Base-by-base conservation (phyloP, 768 basidiomycete species). In the Amanita molliuscula region DNA sequence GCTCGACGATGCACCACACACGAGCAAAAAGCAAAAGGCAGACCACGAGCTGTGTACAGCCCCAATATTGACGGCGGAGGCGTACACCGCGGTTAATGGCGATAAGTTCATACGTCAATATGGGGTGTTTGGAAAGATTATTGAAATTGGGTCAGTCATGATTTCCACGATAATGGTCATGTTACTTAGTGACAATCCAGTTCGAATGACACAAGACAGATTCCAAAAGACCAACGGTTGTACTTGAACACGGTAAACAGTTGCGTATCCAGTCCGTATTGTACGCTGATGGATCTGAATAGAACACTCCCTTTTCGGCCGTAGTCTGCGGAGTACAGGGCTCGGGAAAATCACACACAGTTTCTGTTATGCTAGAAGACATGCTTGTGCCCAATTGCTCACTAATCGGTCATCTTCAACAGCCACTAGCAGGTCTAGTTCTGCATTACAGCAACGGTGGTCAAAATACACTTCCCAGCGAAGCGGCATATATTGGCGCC, bases 281-380 rank as follows among this genome's bases (percentile, higher is more conserved):
- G 26, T 49, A 29, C 15, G 50, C 15, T 35, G 52, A 31, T 31
- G 25, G 25, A 38, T 8, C 29, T 29, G 11, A 8, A 13, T 52
- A 85, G 84, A 87, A 85, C 58, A 72, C 84, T 0, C 85, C 84
- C 0, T 82, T 85, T 56, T 86, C 85, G 0, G 80, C 84, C 0
- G 58, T 87, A n/a, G 74, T 87, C 2, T 88, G 84, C 47, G 84
- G 84, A 0, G 84, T 85, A 0, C 85, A 87, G 66, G 74, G 85
- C 0, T 81, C 84, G 0, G 84, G 84, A 7, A 87, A 88, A 57
- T 85, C 82, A 0, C 84, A 88, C 45, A 84, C 82, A 0, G 76
- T 84, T 1, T 79, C 84, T 0, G 75, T 81, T 0, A 67, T 88
- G 4, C 58, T 88, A 0, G 86, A 88, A 59, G 81, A 70, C 52